Base-by-base conservation (phyloP, 2,329 filamentous ascomycete species). In the Fusarium veterinarium region DNA sequence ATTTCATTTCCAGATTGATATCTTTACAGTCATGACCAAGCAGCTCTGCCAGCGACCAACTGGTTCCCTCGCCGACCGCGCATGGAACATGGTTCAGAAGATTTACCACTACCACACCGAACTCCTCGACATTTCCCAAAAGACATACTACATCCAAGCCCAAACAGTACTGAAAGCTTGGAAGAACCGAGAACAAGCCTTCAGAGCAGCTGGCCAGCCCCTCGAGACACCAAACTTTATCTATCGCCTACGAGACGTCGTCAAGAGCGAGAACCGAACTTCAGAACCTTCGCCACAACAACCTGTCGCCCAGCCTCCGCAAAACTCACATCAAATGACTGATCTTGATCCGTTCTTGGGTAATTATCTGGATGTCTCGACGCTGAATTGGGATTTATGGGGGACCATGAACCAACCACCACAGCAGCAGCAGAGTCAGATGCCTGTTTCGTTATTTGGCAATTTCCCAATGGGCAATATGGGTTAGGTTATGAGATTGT, bases 11-110 rank as follows among this genome's bases (percentile, higher is more conserved):
- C 88, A 90, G 73, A 79, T 87, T 52, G 88, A 89, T 61, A 80
- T 90, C 30, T 87, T 90, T 67, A 81, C 86, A 41, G 89, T 88
- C 75, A 83, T 89, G 77, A 85, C 86, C 0, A 86, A 86, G 8
- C 86, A 89, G 75, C 83, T 91, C 17, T 85, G 83, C 69, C 82
- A 84, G 37, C 85, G 86, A 41, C 83, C 82, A 1, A 81, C 81
- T 4, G 88, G 89, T 13, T 78, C 76, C 7, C 80, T 90, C 14
- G 85, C 88, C 13, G 87, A 90, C 48, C 83, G 86, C 35, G 88
- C 85, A 2, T 91, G 89, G 89, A 75, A 71, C 13, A 79, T 83
- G 30, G 79, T 89, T 12, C 82, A 86, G 40, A 79, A 80, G 11
- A 82, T 85, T 7, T 90, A 89, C 76, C 70, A 76, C 3, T 85